Conservation (phyloP, 257 asterid species). For the Rhazya stricta region DNA sequence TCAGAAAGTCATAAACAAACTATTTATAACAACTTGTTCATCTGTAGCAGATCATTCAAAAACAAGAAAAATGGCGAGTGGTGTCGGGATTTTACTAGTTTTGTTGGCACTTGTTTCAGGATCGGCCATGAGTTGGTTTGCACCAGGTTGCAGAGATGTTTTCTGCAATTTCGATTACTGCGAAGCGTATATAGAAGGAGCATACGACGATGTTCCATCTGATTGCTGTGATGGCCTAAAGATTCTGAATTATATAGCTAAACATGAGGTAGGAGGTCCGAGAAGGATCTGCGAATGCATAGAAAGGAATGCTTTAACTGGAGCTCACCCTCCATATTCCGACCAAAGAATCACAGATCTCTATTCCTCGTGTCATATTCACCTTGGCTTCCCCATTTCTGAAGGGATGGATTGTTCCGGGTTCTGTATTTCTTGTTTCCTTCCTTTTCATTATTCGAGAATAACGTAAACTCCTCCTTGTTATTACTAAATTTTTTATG, state of each 20-base stretch:
- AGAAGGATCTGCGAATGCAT: background rate
- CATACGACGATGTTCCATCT: background rate
- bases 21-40: too few relatives aligned
- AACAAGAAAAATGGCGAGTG: background rate
- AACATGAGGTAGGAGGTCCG: background rate
- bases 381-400: slow-evolving; percentile 24
- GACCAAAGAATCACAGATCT: slow-evolving; percentile 9
- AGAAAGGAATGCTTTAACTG: background rate
- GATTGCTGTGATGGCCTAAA: background rate
- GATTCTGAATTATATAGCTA: background rate
- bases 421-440: background rate
- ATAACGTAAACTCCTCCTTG: background rate
- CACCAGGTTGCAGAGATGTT: background rate
- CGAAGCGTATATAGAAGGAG: background rate
- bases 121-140: background rate
- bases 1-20: too few relatives aligned
- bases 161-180: background rate
- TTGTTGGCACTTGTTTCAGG: background rate
- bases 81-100: background rate
- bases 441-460: background rate
- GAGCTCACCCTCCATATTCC: background rate
- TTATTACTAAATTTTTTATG: too few relatives aligned
- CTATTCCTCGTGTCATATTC: slow-evolving; percentile 1
- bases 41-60: too few relatives aligned
- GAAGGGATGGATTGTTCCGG: slow-evolving; percentile 21